A percentile compares a stretch with the other conserved stretches of the same genome.
Evolutionary conservation across 164 flowering plant genomes (phyloP).

Genomic region (Buxus sempervirens): DNA sequence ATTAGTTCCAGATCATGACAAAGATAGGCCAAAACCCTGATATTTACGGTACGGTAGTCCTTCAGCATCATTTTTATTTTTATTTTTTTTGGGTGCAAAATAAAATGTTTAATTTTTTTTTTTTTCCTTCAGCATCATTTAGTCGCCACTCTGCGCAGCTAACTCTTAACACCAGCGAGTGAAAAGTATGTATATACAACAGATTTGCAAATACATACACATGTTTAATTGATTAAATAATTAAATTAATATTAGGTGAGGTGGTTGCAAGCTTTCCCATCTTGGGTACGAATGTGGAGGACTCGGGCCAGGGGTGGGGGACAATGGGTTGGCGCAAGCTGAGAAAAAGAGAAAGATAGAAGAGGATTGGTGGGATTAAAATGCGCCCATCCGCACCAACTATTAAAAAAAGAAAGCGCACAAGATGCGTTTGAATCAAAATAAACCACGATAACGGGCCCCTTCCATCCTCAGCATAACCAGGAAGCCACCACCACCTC

Average conservation of each 20-base stretch:
- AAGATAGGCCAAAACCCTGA: too few relatives aligned
- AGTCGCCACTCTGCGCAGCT: too few relatives aligned
- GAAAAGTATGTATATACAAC: background rate
- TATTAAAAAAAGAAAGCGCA: background rate
- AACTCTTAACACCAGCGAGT: too few relatives aligned
- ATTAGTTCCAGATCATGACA: too few relatives aligned
- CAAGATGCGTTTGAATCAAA: constrained; percentile 4
- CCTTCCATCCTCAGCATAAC: constrained; percentile 4
- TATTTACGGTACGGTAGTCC: too few relatives aligned
- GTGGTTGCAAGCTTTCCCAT: too few relatives aligned
- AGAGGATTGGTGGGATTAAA: background rate
- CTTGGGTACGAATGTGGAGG: too few relatives aligned
- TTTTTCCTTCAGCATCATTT: too few relatives aligned
- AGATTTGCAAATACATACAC: background rate
- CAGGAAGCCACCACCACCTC: constrained; percentile 10
- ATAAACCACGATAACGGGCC: constrained; percentile 10
- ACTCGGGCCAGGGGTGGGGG: background rate
- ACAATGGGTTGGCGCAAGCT: background rate
- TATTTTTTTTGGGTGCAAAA: too few relatives aligned
- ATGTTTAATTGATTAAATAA: too few relatives aligned
- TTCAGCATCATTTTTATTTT: too few relatives aligned
- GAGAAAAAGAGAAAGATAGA: constrained; percentile 1
- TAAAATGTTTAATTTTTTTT: too few relatives aligned
- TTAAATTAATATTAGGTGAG: background rate
- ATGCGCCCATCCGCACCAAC: constrained; percentile 11